Conservation (phyloP, 768 basidiomycete genomes). For the Leucocoprinus leucothites region DNA sequence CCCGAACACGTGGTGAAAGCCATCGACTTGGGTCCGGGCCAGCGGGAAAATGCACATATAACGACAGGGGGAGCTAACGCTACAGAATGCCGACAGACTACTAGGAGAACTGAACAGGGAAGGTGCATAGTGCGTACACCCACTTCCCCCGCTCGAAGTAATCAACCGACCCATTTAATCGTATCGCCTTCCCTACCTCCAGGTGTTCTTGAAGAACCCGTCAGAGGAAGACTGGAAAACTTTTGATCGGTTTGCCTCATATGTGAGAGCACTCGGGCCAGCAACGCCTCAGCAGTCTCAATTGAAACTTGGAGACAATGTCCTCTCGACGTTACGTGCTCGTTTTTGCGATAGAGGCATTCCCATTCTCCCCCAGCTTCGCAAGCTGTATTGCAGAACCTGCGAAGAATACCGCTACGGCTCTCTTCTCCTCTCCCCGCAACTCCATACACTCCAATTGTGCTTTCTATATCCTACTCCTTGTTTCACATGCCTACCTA, state of each 20-base stretch:
- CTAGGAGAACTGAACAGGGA: neutral
- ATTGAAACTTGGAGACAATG: neutral
- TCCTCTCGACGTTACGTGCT: neutral
- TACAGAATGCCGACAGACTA: too few species aligned
- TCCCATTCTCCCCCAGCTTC: neutral
- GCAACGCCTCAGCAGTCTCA: neutral
- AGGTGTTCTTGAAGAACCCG: constrained; percentile 3
- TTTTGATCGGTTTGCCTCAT: constrained; percentile 3
- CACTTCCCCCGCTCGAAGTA: neutral
- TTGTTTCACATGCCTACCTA: neutral
- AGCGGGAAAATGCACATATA: too few species aligned
- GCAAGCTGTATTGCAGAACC: neutral
- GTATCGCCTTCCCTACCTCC: too few species aligned
- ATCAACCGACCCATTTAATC: too few species aligned
- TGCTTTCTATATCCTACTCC: neutral
- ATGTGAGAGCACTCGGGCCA: neutral
- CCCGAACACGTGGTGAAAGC: neutral
- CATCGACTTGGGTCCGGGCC: neutral
- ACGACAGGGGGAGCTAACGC: too few species aligned
- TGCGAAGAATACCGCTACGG: neutral
- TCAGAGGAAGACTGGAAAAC: neutral
- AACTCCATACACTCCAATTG: neutral
- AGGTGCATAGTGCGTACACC: neutral
- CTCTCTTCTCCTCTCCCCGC: neutral
- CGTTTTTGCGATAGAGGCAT: neutral